These are phyloP conservation scores for Bruguiera parviflora DNA, from an alignment of 345 rosid genomes.

Conservation along the genomic window DNA sequence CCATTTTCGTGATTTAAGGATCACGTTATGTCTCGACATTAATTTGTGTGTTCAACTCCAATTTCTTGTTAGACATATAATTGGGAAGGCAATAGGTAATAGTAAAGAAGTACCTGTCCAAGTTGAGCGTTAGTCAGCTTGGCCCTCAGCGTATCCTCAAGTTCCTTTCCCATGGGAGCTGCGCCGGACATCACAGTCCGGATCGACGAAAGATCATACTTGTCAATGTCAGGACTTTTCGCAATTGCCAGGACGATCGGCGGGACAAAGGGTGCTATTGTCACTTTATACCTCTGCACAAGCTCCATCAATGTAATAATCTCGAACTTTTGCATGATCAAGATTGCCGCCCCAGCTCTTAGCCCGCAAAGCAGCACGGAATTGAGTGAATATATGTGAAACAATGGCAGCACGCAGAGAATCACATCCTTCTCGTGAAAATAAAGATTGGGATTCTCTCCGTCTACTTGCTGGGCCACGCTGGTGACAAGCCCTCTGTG, in stretches of 20 bases:
- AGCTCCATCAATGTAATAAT: slow-evolving; percentile 49
- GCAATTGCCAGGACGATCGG: slow-evolving; percentile 72
- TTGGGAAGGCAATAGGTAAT: not conserved
- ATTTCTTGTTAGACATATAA: too few species aligned
- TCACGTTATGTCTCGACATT: too few species aligned
- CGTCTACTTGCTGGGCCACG: slow-evolving; percentile 89
- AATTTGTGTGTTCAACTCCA: too few species aligned
- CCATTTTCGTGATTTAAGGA: too few species aligned
- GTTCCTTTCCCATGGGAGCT: slow-evolving; percentile 89
- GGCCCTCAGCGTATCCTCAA: slow-evolving; percentile 64
- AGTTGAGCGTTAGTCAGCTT: slow-evolving; percentile 75
- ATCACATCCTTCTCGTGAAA: slow-evolving; percentile 65
- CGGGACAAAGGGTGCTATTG: slow-evolving; percentile 79
- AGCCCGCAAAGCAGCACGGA: slow-evolving; percentile 70
- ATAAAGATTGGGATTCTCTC: slow-evolving; percentile 87
- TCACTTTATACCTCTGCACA: slow-evolving; percentile 56
- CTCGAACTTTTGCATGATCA: slow-evolving; percentile 85
- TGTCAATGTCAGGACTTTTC: slow-evolving; percentile 50
- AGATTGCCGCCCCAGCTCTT: slow-evolving; percentile 77
- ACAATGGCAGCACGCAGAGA: slow-evolving; percentile 73
- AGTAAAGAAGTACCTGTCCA: slow-evolving; percentile 65
- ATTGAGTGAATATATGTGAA: slow-evolving; percentile 73
- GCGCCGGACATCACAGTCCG: slow-evolving; percentile 76
- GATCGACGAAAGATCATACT: slow-evolving; percentile 65
- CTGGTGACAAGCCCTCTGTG: slow-evolving; percentile 76